Base-by-base conservation (phyloP, 306 rosid species). In the Prunus padus region DNA sequence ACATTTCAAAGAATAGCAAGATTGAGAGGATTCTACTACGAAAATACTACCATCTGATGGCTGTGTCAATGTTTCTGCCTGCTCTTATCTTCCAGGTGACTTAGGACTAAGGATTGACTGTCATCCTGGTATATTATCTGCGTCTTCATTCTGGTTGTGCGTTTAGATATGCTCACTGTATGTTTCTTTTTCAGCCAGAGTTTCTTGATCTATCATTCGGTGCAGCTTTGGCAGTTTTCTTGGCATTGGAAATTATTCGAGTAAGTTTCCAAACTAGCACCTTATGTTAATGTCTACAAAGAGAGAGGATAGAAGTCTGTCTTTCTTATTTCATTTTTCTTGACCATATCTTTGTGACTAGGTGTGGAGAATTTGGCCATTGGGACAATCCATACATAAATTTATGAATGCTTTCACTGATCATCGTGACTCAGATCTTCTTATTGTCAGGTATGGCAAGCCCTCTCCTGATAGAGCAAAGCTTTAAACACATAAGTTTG, bases 341-440 rank as follows among this genome's bases (percentile, higher is more conserved):
- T 68, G 75, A 67, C 78, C 73, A 45, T 46, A 49, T 42, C 80
- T 46, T 79, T 80, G 42, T 80, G 76, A 76, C 47, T 73, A 95
- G 97, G 88, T 92, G 65, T 95, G 98, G 97, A 89, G 89, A 88
- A 92, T 95, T 73, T 95, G 93, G 97, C 99, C 97, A 22, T 80
- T 90, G 75, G 99, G 99, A 56, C 88, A 87, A 72, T 87, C 69
- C 44, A 74, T 95, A 59, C 89, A 87, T 85, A 89, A 92, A 67
- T 95, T 95, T 87, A 95, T 95, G 99, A 95, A 84, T 84, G 97
- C 99, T 65, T 95, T 95, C 87, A 95, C 97, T 1, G 91, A 93
- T 71, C 97, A 93, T 74, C 97, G 98, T 67, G 98, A 93, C 79
- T 93, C 98, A 80, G 97, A 93, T 80, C 78, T 88, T 84, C 96